A percentile compares a stretch with the other conserved stretches of the same genome.
Conservation (phyloP, 2,329 filamentous ascomycete genomes). For the Fusarium denticulatum region DNA sequence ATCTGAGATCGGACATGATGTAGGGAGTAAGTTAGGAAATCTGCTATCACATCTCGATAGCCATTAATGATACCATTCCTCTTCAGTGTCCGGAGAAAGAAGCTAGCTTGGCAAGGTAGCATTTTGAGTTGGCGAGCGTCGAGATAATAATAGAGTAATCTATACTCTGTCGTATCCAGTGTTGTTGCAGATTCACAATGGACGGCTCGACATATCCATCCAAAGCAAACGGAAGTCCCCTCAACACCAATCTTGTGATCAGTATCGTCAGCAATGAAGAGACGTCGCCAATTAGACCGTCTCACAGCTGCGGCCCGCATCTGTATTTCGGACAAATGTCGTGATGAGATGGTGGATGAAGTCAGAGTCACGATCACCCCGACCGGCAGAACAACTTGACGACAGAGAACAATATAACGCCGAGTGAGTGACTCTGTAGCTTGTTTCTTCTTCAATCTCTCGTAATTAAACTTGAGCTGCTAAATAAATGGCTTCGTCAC, state of each 20-base stretch:
- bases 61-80: neutral
- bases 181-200: neutral
- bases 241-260: neutral
- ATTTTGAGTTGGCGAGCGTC: neutral
- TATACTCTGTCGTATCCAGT: neutral
- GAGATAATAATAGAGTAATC: neutral
- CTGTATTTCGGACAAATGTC: neutral
- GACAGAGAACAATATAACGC: no score
- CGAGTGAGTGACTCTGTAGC: no score
- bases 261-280: neutral
- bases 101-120: neutral
- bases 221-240: neutral
- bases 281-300: neutral
- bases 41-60: neutral
- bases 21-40: neutral
- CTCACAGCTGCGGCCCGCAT: accelerated
- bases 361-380: neutral
- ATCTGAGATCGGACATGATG: neutral
- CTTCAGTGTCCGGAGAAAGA: neutral
- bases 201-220: neutral
- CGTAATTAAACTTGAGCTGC: no score
- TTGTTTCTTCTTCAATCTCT: no score
- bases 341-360: neutral
- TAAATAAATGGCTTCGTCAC: no score
- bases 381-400: neutral